phyloP scores from a whole-genome alignment of 2,329 filamentous ascomycete species.

The Fusarium anthophilum region DNA sequence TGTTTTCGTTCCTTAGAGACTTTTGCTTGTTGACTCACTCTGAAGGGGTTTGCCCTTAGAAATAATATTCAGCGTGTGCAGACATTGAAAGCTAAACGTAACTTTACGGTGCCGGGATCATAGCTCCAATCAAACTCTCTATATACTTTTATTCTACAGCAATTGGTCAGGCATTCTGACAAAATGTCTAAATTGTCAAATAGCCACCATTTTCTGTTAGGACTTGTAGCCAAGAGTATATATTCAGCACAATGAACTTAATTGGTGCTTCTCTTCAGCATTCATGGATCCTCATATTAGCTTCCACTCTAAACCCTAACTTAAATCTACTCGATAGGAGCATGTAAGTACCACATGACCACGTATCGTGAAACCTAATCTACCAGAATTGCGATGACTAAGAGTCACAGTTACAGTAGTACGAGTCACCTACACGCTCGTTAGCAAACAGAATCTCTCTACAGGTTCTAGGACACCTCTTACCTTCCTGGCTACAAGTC shows the following conservation, averaged over 20 bases:
- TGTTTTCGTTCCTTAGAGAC: accelerated
- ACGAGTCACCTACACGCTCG: neutral
- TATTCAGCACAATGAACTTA: neutral
- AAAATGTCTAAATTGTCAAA: neutral
- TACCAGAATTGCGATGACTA: neutral
- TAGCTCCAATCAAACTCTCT: neutral
- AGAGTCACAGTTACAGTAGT: neutral
- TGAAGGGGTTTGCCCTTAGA: neutral
- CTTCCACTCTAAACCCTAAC: neutral
- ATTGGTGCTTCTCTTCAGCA: neutral
- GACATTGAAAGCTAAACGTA: neutral
- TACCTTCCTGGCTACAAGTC: neutral
- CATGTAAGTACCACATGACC: accelerated
- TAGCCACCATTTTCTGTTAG: accelerated
- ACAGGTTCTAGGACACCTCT: accelerated
- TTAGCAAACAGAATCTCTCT: neutral
- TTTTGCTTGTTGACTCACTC: too few species aligned
- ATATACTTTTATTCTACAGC: too few species aligned
- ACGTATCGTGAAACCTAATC: accelerated
- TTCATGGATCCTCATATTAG: neutral
- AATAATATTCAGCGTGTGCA: too few species aligned
- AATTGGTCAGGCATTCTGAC: neutral
- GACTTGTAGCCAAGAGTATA: neutral
- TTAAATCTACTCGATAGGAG: neutral
- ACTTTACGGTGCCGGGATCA: neutral